These are phyloP conservation scores for Mycena olivaceomarginata DNA, from an alignment of 768 basidiomycete genomes.

Conservation along the genomic window DNA sequence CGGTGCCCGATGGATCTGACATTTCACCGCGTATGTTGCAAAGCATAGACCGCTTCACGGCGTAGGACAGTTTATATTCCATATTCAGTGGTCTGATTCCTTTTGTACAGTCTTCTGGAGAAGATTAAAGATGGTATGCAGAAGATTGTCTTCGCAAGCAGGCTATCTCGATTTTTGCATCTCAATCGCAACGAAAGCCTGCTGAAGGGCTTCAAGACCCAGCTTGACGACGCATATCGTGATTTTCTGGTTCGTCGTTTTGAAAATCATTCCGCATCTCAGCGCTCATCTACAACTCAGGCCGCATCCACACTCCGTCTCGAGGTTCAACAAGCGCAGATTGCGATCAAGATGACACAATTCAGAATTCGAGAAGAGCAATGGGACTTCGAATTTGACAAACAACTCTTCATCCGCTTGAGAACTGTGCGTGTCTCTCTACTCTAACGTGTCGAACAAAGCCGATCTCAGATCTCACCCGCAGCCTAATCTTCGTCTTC, in stretches of 20 bases:
- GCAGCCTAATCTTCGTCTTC: too few species aligned
- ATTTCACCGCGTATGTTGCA: constrained; percentile 10
- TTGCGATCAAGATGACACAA: not conserved
- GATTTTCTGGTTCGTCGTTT: not conserved
- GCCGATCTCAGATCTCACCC: too few species aligned
- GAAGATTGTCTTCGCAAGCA: not conserved
- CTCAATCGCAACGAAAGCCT: not conserved
- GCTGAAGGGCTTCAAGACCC: not conserved
- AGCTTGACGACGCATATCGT: not conserved
- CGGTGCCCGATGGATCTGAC: not conserved
- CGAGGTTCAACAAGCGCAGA: not conserved
- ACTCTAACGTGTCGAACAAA: too few species aligned
- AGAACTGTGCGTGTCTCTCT: too few species aligned
- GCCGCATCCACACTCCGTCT: not conserved
- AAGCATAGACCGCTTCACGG: constrained; percentile 2
- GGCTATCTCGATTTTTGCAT: not conserved
- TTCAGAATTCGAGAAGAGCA: not conserved
- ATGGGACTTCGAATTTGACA: not conserved
- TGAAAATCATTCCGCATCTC: not conserved
- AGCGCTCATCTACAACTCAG: not conserved
- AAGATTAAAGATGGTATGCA: not conserved
- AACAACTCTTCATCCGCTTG: not conserved
- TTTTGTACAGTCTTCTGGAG: not conserved
- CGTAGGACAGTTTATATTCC: not conserved
- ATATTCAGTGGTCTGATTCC: not conserved